phyloP scores from a whole-genome alignment of 1,139 yeast genomes.

The Lodderomyces theae region DNA sequence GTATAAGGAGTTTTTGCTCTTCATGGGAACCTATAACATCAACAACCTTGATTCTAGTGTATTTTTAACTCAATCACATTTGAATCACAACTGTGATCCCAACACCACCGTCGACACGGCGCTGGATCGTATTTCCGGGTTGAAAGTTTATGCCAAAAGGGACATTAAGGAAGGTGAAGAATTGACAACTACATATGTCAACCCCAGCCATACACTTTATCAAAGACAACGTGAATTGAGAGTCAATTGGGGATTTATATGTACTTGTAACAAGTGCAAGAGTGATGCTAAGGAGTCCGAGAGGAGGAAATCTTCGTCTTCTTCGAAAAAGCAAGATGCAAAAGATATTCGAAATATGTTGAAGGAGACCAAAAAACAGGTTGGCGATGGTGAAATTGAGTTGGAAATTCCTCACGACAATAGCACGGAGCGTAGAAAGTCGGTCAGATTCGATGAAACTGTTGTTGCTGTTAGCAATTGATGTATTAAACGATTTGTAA shows the following conservation, averaged over 20 bases:
- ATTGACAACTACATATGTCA: conserved; percentile 66
- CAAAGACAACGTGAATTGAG: conserved; percentile 67
- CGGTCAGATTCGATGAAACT: conserved; percentile 70
- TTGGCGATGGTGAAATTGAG: conserved; percentile 48
- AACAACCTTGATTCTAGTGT: conserved; percentile 68
- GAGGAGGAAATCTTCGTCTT: conserved; percentile 32
- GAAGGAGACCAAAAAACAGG: conserved; percentile 28
- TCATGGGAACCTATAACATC: conserved; percentile 71
- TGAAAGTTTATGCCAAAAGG: conserved; percentile 58
- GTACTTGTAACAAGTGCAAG: conserved; percentile 66
- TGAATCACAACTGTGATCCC: conserved; percentile 78
- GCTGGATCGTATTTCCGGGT: conserved; percentile 47
- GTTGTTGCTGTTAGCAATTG: conserved; percentile 34
- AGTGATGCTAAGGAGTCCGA: conserved; percentile 47
- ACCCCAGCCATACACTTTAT: conserved; percentile 59
- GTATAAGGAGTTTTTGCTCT: conserved; percentile 55
- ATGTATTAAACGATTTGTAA: too few relatives aligned
- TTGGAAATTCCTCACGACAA: conserved; percentile 39
- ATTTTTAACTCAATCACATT: conserved; percentile 62
- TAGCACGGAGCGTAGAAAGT: conserved; percentile 56
- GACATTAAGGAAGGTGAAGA: conserved; percentile 67
- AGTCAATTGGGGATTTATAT: conserved; percentile 83
- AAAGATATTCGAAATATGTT: conserved; percentile 49
- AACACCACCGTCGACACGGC: conserved; percentile 56
- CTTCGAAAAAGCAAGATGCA: conserved; percentile 19